These are phyloP conservation scores for Microcos paniculata DNA, from an alignment of 345 rosid genomes.

Conservation along the genomic window DNA sequence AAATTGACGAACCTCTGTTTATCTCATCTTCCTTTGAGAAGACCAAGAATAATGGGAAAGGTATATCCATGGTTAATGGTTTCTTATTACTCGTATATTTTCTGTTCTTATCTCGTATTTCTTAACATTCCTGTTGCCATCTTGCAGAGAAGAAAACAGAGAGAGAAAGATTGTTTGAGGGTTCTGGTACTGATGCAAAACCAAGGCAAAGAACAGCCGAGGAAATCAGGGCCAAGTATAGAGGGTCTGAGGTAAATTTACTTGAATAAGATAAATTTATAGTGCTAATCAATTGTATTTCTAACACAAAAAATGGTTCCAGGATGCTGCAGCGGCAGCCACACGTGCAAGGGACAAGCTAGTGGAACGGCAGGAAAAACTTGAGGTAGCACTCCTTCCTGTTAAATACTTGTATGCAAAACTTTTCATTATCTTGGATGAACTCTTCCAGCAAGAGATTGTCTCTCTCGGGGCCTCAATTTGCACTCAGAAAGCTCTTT, in stretches of 20 bases:
- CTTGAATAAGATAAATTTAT: not conserved
- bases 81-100: not conserved
- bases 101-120: not conserved
- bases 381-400: slow-evolving; percentile 46
- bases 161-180: slow-evolving; percentile 68
- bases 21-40: slow-evolving; percentile 37
- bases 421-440: not conserved
- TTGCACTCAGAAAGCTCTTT: not conserved
- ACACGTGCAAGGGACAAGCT: slow-evolving; percentile 77
- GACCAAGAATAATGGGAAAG: slow-evolving; percentile 43
- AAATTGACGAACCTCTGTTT: slow-evolving; percentile 53
- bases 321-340: slow-evolving; percentile 76
- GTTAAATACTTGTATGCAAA: not conserved
- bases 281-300: not conserved
- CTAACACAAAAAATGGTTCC: slow-evolving; percentile 30
- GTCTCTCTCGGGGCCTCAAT: not conserved
- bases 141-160: slow-evolving; percentile 51
- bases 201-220: slow-evolving; percentile 72
- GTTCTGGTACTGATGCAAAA: slow-evolving; percentile 48
- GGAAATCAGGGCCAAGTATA: slow-evolving; percentile 86
- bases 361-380: slow-evolving; percentile 71
- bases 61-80: slow-evolving; percentile 25
- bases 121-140: slow-evolving; percentile 21
- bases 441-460: not conserved
- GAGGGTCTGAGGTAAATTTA: slow-evolving; percentile 52